Conservation (phyloP, 805 yeast genomes). For the Wickerhamiella nectarea region DNA sequence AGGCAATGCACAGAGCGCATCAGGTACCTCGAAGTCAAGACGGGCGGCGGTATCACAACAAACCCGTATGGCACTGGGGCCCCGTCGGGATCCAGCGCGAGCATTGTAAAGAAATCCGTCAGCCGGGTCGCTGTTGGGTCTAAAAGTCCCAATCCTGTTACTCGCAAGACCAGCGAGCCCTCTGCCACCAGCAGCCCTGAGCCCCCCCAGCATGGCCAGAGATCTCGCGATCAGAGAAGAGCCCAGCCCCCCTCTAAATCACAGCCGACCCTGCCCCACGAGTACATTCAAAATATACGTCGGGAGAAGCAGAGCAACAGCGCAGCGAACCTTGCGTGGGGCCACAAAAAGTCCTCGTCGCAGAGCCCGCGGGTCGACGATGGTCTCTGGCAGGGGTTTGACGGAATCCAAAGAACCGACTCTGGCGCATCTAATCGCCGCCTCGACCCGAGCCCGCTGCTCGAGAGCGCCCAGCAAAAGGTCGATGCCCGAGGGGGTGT, state of each 20-base stretch:
- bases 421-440: neutral
- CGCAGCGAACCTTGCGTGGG: slow-evolving; percentile 21
- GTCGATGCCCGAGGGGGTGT: slow-evolving; percentile 1
- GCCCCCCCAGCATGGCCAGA: neutral
- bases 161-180: neutral
- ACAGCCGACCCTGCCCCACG: slow-evolving; percentile 18
- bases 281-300: slow-evolving; percentile 12
- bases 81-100: neutral
- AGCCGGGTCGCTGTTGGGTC: slow-evolving; percentile 20
- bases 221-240: neutral
- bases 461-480: slow-evolving; percentile 4
- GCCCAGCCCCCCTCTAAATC: slow-evolving; percentile 8
- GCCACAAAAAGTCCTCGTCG: neutral
- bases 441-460: slow-evolving; percentile 6
- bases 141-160: slow-evolving; percentile 5
- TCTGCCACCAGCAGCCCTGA: neutral
- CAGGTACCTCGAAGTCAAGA: slow-evolving; percentile 16
- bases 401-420: slow-evolving; percentile 6
- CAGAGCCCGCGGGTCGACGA: slow-evolving; percentile 4
- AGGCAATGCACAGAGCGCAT: slow-evolving; percentile 30
- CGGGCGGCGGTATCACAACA: slow-evolving; percentile 1
- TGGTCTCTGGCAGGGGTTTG: slow-evolving; percentile 5
- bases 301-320: slow-evolving; percentile 8
- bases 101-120: slow-evolving; percentile 3
- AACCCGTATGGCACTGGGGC: slow-evolving; percentile 21